These are phyloP conservation scores for Fraxinus sp. DNA, from an alignment of 305 asterid species.

Conservation along the genomic window DNA sequence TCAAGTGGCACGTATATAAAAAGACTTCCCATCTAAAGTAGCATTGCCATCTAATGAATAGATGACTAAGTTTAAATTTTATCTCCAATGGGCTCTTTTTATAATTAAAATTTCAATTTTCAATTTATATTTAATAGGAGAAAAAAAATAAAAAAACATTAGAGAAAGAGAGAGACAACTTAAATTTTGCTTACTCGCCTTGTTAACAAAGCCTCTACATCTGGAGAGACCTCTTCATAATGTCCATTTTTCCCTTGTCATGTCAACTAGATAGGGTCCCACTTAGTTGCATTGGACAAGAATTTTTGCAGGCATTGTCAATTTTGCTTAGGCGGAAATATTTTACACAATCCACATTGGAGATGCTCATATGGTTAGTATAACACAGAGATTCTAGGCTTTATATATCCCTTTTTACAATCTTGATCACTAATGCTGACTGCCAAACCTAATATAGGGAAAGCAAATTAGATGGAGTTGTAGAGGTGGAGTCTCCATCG, in stretches of 20 bases:
- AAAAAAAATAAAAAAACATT: neutral
- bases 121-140: neutral
- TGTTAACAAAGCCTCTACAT: neutral
- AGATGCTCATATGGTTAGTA: neutral
- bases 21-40: neutral
- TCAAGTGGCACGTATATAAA: neutral
- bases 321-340: neutral
- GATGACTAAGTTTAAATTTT: neutral
- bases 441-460: constrained; percentile 43
- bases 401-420: neutral
- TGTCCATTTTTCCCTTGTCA: neutral
- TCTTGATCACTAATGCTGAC: constrained; percentile 18
- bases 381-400: neutral
- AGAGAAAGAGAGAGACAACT: neutral
- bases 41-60: neutral
- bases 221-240: neutral
- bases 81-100: neutral
- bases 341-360: neutral
- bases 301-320: neutral
- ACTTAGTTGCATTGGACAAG: neutral
- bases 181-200: neutral
- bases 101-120: neutral
- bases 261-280: neutral
- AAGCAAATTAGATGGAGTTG: constrained; percentile 35
- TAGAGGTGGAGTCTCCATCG: constrained; percentile 34